These are phyloP conservation scores for Musa balbisiana DNA, from an alignment of 202 grass and related monocot genomes.

Conservation along the genomic window DNA sequence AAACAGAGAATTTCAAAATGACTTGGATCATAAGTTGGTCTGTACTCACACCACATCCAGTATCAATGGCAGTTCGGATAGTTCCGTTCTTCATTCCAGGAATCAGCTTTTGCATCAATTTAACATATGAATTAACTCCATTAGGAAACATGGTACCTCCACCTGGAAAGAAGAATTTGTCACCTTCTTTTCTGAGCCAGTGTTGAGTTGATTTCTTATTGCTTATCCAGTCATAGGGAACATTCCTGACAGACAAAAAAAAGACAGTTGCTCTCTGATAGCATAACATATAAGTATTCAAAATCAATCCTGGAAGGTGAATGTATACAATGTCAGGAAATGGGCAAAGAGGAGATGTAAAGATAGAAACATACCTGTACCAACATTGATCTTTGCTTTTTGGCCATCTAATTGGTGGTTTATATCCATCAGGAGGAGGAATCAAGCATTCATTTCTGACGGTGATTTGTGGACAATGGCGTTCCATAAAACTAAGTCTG, in stretches of 20 bases:
- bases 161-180: conserved; percentile 78
- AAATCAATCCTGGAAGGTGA: too few species aligned
- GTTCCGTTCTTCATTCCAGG: conserved; percentile 85
- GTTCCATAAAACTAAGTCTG: conserved; percentile 90
- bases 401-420: conserved; percentile 81
- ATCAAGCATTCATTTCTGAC: conserved; percentile 71
- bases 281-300: too few species aligned
- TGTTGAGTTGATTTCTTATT: conserved; percentile 96
- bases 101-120: conserved; percentile 58
- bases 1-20: neutral
- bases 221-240: conserved; percentile 99
- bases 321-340: neutral
- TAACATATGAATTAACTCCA: conserved; percentile 63
- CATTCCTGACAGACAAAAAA: conserved; percentile 43
- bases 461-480: conserved; percentile 63
- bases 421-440: conserved; percentile 70
- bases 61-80: conserved; percentile 85
- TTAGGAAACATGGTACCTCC: conserved; percentile 99
- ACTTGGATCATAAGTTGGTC: neutral
- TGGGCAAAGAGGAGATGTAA: neutral
- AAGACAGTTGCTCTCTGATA: neutral
- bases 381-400: conserved; percentile 90
- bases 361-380: conserved; percentile 52
- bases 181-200: conserved; percentile 86
- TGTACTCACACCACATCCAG: conserved; percentile 67